Evolutionary conservation across 2,329 filamentous ascomycete species (phyloP).

Genomic region (Fusarium clavum): DNA sequence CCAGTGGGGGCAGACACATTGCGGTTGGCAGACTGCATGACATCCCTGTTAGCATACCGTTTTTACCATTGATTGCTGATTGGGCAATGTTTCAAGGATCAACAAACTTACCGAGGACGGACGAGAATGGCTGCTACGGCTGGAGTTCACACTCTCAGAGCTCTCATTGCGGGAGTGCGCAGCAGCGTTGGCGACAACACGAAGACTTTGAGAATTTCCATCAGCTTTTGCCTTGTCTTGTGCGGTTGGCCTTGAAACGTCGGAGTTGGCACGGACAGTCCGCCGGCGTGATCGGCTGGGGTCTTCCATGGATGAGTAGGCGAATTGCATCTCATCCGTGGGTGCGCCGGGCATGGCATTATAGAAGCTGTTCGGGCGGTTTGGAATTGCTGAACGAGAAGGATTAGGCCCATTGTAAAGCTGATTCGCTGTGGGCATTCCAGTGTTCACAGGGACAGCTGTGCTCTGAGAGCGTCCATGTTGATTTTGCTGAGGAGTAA

Average conservation of each 20-base stretch:
- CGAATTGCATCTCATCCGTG: slow-evolving; percentile 77
- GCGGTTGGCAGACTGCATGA: slow-evolving; percentile 70
- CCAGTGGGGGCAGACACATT: slow-evolving; percentile 63
- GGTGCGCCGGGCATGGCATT: slow-evolving; percentile 59
- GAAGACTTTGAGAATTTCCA: slow-evolving; percentile 57
- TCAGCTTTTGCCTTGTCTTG: slow-evolving; percentile 48
- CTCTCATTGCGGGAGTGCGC: slow-evolving; percentile 64
- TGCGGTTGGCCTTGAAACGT: slow-evolving; percentile 34
- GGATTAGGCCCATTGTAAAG: slow-evolving; percentile 48
- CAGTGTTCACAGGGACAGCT: slow-evolving; percentile 45
- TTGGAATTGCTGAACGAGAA: slow-evolving; percentile 52
- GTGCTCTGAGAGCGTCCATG: slow-evolving; percentile 55
- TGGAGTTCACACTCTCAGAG: slow-evolving; percentile 72
- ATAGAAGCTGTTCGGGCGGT: slow-evolving; percentile 66
- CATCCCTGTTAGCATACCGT: slow-evolving; percentile 61
- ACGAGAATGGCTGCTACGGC: slow-evolving; percentile 68
- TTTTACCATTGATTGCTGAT: slow-evolving; percentile 54
- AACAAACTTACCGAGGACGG: slow-evolving; percentile 72
- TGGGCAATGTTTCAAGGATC: slow-evolving; percentile 54
- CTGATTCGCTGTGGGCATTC: slow-evolving; percentile 47
- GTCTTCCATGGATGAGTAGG: slow-evolving; percentile 69
- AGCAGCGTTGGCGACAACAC: slow-evolving; percentile 48
- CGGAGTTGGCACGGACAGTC: slow-evolving; percentile 75
- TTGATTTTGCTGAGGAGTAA: slow-evolving; percentile 50
- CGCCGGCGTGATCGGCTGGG: slow-evolving; percentile 83